These are phyloP conservation scores for Claviceps pazoutovae DNA, from an alignment of 2,329 filamentous ascomycete species.

Conservation along the genomic window DNA sequence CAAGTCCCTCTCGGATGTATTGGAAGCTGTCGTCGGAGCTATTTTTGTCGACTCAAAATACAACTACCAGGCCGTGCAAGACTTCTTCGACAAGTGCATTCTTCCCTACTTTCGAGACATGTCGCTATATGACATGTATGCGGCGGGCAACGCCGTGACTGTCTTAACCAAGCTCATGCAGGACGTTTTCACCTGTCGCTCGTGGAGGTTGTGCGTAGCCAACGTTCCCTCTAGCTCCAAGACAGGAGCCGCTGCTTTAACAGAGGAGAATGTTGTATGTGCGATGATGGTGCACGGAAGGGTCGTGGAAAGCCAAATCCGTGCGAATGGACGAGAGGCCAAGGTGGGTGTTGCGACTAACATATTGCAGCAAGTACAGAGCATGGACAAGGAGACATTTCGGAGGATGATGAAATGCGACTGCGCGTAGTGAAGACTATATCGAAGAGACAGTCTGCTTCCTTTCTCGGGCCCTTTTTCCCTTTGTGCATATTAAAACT, in stretches of 20 bases:
- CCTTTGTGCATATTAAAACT: neutral
- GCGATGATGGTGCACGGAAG: conserved; percentile 64
- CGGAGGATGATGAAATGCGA: conserved; percentile 45
- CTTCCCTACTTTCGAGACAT: conserved; percentile 74
- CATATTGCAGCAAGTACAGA: conserved; percentile 35
- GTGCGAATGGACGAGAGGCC: conserved; percentile 56
- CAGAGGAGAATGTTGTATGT: conserved; percentile 45
- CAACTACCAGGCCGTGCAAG: conserved; percentile 56
- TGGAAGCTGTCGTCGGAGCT: conserved; percentile 81
- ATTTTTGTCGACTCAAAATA: conserved; percentile 83
- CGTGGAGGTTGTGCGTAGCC: conserved; percentile 40
- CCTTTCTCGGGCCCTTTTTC: neutral
- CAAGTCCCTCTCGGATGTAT: conserved; percentile 67
- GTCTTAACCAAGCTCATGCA: conserved; percentile 52
- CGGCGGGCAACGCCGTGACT: conserved; percentile 74
- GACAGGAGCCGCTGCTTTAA: conserved; percentile 24
- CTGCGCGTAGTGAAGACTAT: conserved; percentile 29
- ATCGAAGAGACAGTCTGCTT: neutral
- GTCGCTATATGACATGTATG: conserved; percentile 73
- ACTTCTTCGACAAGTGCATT: conserved; percentile 66
- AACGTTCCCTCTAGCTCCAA: conserved; percentile 27
- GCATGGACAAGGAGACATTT: conserved; percentile 41
- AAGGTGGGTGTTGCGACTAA: conserved; percentile 52
- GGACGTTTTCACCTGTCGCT: conserved; percentile 48
- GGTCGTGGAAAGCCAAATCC: conserved; percentile 47